Evolutionary conservation across 495 filamentous ascomycete genomes (phyloP).

Genomic region (Aspergillus avenaceus): DNA sequence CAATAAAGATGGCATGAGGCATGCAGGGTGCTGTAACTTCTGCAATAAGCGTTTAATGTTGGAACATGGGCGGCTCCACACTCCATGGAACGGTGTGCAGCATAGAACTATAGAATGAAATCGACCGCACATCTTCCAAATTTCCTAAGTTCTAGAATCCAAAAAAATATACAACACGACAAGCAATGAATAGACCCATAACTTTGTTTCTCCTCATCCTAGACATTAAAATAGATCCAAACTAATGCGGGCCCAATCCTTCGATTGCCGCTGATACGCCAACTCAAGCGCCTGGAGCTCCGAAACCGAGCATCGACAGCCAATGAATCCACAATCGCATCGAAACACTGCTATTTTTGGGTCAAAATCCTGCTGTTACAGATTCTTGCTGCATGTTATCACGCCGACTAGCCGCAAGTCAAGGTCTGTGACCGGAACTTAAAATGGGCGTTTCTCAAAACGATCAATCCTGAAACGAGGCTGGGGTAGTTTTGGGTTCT

Average conservation of each 20-base stretch:
- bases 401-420: background rate
- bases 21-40: background rate
- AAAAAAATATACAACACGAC: background rate
- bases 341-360: background rate
- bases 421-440: background rate
- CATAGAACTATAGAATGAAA: background rate
- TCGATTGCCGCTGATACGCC: slow-evolving; percentile 5
- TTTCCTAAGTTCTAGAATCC: background rate
- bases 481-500: background rate
- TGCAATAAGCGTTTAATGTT: background rate
- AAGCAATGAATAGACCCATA: background rate
- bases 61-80: too few relatives aligned
- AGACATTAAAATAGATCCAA: background rate
- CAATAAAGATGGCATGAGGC: background rate
- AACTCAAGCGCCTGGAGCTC: background rate
- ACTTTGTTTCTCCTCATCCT: background rate
- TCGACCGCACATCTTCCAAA: background rate
- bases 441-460: background rate
- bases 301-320: slow-evolving; percentile 3
- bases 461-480: background rate
- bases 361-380: background rate
- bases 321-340: slow-evolving; percentile 6
- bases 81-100: too few relatives aligned
- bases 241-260: slow-evolving; percentile 1
- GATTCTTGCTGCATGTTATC: background rate